These are phyloP conservation scores for Dactylis glomerata DNA, from an alignment of 176 grass and related monocot genomes.

Conservation along the genomic window DNA sequence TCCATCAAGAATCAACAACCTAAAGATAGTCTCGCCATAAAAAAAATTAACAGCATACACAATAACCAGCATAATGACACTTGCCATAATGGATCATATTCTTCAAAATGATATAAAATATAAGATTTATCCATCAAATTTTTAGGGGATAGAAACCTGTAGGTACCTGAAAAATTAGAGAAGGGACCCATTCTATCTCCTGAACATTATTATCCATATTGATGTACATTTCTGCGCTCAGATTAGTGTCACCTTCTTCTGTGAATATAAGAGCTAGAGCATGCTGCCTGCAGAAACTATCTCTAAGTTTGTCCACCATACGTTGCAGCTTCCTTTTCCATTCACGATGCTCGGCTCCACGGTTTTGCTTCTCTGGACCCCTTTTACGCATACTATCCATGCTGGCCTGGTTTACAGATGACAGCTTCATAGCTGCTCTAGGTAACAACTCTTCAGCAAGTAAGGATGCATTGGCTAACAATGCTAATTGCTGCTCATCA, in stretches of 20 bases:
- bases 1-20: not conserved
- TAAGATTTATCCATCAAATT: not conserved
- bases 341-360: conserved; percentile 67
- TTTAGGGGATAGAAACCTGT: not conserved
- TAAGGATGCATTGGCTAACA: conserved; percentile 92
- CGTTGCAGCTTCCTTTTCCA: conserved; percentile 89
- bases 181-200: conserved; percentile 80
- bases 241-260: conserved; percentile 67
- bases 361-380: conserved; percentile 48
- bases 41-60: not conserved
- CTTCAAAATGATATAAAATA: conserved; percentile 2
- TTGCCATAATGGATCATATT: conserved; percentile 3
- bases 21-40: not conserved
- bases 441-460: conserved; percentile 92
- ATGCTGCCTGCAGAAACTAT: conserved; percentile 88
- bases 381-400: conserved; percentile 39
- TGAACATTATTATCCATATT: conserved; percentile 57
- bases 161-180: conserved; percentile 76
- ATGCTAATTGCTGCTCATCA: conserved; percentile 72
- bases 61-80: not conserved
- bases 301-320: conserved; percentile 68
- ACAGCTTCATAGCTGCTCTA: conserved; percentile 82
- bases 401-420: conserved; percentile 40
- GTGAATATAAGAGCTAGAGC: conserved; percentile 98
- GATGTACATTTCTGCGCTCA: conserved; percentile 89